Evolutionary conservation across 148 eudicot species (phyloP).

Genomic region (Fagopyrum esculentum): DNA sequence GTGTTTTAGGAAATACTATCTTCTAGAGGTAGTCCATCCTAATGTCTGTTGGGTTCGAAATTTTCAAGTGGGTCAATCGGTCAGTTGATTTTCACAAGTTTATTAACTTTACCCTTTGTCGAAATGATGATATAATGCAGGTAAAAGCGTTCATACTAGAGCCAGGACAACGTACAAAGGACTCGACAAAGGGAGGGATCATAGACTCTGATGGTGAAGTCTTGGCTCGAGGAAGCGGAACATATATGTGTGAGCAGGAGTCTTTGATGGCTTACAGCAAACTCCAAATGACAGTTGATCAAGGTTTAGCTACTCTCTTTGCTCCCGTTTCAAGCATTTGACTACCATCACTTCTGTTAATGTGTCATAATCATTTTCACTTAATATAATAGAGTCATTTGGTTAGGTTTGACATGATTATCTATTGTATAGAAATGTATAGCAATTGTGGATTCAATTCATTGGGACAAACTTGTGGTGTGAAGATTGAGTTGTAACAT

Average conservation of each 20-base stretch:
- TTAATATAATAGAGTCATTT: background rate
- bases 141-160: slow-evolving; percentile 77
- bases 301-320: slow-evolving; percentile 77
- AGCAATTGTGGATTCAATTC: background rate
- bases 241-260: slow-evolving; percentile 46
- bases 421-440: slow-evolving; percentile 6
- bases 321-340: slow-evolving; percentile 27
- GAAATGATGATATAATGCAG: slow-evolving; percentile 26
- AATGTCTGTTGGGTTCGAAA: too few species aligned
- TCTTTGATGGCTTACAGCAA: slow-evolving; percentile 63
- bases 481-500: background rate
- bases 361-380: background rate
- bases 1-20: too few species aligned
- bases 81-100: too few species aligned
- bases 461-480: background rate
- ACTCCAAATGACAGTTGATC: slow-evolving; percentile 62
- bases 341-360: background rate
- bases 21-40: too few species aligned
- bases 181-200: slow-evolving; percentile 66
- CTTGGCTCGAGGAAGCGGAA: slow-evolving; percentile 78
- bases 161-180: slow-evolving; percentile 55
- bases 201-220: slow-evolving; percentile 94
- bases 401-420: background rate
- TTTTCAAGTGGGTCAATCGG: too few species aligned
- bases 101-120: background rate